phyloP scores from a whole-genome alignment of 257 asterid species.

The Nicotiana paniculata region DNA sequence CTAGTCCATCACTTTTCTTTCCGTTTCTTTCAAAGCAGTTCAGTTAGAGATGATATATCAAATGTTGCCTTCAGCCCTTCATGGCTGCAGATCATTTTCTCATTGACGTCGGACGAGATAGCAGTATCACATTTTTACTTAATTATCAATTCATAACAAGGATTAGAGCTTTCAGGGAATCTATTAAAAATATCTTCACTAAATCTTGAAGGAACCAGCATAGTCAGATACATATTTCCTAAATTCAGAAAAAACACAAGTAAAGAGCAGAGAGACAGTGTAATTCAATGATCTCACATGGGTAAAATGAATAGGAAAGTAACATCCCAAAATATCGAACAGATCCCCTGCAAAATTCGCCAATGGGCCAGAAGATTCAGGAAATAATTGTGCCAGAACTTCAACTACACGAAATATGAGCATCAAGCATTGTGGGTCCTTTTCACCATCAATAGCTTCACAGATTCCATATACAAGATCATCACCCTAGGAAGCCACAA shows the following conservation, averaged over 20 bases:
- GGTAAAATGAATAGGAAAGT: slow-evolving; percentile 88
- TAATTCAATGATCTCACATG: slow-evolving; percentile 56
- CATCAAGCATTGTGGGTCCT: slow-evolving; percentile 85
- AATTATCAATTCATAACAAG: not conserved
- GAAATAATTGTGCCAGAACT: slow-evolving; percentile 50
- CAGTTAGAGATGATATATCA: not conserved
- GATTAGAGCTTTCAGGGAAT: not conserved
- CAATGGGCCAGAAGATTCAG: slow-evolving; percentile 57
- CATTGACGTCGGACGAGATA: not conserved
- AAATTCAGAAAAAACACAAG: slow-evolving; percentile 1
- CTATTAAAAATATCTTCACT: not conserved
- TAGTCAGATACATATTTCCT: slow-evolving; percentile 1
- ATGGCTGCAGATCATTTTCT: not conserved
- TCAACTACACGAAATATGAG: slow-evolving; percentile 62
- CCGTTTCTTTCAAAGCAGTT: not conserved
- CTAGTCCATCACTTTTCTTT: not conserved
- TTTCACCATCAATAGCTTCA: slow-evolving; percentile 85
- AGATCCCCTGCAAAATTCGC: slow-evolving; percentile 59
- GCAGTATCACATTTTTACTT: not conserved
- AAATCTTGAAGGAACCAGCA: not conserved
- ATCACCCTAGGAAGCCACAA: slow-evolving; percentile 53
- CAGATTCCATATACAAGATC: slow-evolving; percentile 64
- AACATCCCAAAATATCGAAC: slow-evolving; percentile 68
- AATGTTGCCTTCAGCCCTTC: not conserved
- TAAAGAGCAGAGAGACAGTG: slow-evolving; percentile 6